These are phyloP conservation scores for Fremontodendron californicum DNA, from an alignment of 345 rosid genomes.

Conservation along the genomic window DNA sequence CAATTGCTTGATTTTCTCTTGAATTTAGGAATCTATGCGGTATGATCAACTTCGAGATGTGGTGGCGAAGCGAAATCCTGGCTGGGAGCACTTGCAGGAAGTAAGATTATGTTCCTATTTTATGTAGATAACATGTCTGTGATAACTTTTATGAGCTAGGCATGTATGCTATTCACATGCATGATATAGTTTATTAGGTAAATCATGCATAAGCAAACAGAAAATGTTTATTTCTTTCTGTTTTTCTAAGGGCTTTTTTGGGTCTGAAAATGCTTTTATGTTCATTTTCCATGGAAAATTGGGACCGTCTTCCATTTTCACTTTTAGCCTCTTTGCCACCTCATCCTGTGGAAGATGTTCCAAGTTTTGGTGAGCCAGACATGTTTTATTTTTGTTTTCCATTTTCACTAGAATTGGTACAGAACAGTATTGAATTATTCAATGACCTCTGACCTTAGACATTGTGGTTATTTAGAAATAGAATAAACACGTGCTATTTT, in stretches of 20 bases:
- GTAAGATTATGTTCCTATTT: slow-evolving; percentile 38
- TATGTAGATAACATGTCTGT: neutral
- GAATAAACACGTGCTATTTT: neutral
- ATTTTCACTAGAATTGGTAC: neutral
- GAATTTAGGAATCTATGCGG: slow-evolving; percentile 69
- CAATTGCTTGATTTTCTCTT: slow-evolving; percentile 23
- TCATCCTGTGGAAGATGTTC: neutral
- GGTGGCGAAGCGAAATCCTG: slow-evolving; percentile 79
- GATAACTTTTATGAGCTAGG: neutral
- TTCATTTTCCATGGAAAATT: neutral
- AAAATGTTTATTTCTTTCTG: neutral
- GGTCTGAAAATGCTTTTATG: neutral
- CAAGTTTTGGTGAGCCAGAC: neutral
- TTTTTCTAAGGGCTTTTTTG: neutral
- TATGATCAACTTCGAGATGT: slow-evolving; percentile 83
- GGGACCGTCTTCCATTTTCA: neutral
- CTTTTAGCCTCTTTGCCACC: neutral
- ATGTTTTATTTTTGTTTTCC: neutral
- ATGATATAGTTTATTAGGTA: neutral
- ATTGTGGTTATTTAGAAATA: neutral
- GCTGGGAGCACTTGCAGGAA: slow-evolving; percentile 93
- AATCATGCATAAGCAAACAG: neutral
- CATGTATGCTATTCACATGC: neutral
- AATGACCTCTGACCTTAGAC: neutral
- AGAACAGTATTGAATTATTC: neutral